These are phyloP conservation scores for Teratosphaeriaceae sp. DNA, from an alignment of 2,329 filamentous ascomycete species.

Conservation along the genomic window DNA sequence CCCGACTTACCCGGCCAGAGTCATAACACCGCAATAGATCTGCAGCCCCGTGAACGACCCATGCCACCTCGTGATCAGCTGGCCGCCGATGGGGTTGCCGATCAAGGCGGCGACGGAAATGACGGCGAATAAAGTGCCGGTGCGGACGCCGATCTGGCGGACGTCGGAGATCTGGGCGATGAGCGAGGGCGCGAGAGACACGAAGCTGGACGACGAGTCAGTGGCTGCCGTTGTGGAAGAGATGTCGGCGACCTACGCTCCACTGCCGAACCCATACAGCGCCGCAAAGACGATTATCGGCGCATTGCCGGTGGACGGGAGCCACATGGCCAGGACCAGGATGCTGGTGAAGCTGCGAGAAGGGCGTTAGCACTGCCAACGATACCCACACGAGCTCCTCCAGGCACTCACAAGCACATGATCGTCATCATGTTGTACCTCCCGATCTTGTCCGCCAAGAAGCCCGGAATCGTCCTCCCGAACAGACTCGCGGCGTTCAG, in stretches of 20 bases:
- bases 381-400: too few species aligned
- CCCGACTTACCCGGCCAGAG: conserved; percentile 36
- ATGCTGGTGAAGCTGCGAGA: conserved; percentile 37
- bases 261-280: conserved; percentile 65
- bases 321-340: conserved; percentile 49
- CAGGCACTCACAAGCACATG: conserved; percentile 36
- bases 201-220: conserved; percentile 35
- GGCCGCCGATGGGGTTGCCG: conserved; percentile 38
- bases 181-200: conserved; percentile 56
- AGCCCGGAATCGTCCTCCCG: conserved; percentile 50
- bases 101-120: conserved; percentile 59
- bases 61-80: conserved; percentile 46
- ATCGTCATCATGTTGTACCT: conserved; percentile 49
- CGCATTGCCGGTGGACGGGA: conserved; percentile 45
- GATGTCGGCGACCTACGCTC: conserved; percentile 34
- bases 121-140: conserved; percentile 57
- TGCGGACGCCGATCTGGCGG: conserved; percentile 61
- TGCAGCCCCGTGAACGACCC: conserved; percentile 55
- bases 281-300: conserved; percentile 58
- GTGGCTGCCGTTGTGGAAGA: neutral
- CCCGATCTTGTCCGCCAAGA: conserved; percentile 48
- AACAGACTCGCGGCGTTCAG: conserved; percentile 46
- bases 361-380: conserved; percentile 1
- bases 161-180: conserved; percentile 67
- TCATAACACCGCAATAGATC: conserved; percentile 55